Conservation (phyloP, 176 grass and related monocot genomes). For the Oryza meyeriana region DNA sequence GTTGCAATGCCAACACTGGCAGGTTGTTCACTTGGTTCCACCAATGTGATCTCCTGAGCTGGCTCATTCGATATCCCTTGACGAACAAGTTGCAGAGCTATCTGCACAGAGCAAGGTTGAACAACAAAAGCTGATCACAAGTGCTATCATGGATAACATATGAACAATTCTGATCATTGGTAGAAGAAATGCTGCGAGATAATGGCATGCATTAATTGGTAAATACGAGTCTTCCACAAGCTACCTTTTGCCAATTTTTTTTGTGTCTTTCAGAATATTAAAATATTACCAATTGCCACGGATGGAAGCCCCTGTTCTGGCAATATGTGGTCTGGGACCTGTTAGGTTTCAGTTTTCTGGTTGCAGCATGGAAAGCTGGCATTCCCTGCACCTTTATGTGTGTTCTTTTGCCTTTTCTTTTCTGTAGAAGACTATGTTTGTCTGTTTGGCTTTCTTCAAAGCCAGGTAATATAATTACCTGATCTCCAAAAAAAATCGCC, state of each 20-base stretch:
- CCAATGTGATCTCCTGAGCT: slow-evolving; percentile 26
- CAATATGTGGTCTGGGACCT: too few species aligned
- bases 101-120: slow-evolving; percentile 26
- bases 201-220: not conserved
- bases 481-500: not conserved
- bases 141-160: not conserved
- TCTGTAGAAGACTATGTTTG: too few species aligned
- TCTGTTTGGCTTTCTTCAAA: too few species aligned
- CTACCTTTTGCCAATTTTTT: not conserved
- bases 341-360: too few species aligned
- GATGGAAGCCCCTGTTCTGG: too few species aligned
- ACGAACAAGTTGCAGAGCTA: slow-evolving; percentile 63
- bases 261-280: not conserved
- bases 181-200: not conserved
- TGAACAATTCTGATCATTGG: not conserved
- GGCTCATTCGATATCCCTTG: slow-evolving; percentile 38
- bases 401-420: too few species aligned
- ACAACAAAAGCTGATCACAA: not conserved
- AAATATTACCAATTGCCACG: not conserved
- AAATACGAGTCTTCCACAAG: not conserved
- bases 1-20: slow-evolving; percentile 2
- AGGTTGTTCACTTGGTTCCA: slow-evolving; percentile 28
- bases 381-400: too few species aligned
- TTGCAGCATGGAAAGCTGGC: too few species aligned
- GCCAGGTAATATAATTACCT: not conserved